Percentiles rank a stretch among this genome's conserved stretches.
Conservation (phyloP, 345 rosid species). For the Microcos paniculata region DNA sequence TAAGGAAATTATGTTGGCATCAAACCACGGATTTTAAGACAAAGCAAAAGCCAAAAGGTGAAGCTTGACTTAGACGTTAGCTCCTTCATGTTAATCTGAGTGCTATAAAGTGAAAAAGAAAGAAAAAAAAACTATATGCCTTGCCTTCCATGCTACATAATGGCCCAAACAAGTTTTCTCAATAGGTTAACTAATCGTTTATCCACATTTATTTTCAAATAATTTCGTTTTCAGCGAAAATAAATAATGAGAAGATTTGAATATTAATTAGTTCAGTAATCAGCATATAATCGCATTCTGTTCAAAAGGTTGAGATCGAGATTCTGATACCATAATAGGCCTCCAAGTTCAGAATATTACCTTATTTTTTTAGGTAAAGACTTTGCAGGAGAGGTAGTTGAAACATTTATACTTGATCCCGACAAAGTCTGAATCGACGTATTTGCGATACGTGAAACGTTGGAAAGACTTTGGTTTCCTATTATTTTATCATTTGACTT, state of each 20-base stretch:
- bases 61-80: neutral
- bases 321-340: too few relatives aligned
- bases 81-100: neutral
- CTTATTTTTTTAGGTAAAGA: too few relatives aligned
- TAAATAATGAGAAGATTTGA: too few relatives aligned
- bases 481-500: neutral
- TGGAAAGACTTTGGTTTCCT: neutral
- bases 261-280: too few relatives aligned
- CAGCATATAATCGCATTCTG: too few relatives aligned
- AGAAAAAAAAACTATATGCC: neutral
- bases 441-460: too few relatives aligned
- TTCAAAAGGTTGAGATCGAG: too few relatives aligned
- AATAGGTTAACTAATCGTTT: neutral
- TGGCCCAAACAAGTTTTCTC: neutral
- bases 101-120: neutral
- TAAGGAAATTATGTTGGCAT: slow-evolving; percentile 3
- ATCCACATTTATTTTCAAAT: neutral
- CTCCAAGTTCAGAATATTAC: too few relatives aligned
- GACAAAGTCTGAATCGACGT: too few relatives aligned
- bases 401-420: too few relatives aligned
- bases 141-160: too few relatives aligned
- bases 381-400: too few relatives aligned
- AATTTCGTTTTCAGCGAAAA: neutral
- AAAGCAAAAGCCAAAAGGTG: slow-evolving; percentile 2
- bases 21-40: neutral